Evolutionary conservation across 2,329 filamentous ascomycete genomes (phyloP).

Genomic region (Hawksworthiomyces lignivorus): DNA sequence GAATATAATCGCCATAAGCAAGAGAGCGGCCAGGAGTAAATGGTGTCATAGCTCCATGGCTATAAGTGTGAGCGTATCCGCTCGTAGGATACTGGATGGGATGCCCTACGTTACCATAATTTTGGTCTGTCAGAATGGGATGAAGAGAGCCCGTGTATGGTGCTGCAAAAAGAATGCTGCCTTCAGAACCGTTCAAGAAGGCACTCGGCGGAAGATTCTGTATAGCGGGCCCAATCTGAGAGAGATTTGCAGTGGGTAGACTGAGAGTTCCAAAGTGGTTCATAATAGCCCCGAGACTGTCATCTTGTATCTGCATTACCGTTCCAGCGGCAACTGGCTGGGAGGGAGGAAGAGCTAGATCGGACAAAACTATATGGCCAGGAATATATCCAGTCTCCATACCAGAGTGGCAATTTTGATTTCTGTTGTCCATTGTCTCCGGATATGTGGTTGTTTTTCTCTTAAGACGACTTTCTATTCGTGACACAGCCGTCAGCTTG

Average conservation of each 20-base stretch:
- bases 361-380: neutral
- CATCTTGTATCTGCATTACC: constrained; percentile 9
- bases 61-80: constrained; percentile 15
- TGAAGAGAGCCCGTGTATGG: constrained; percentile 18
- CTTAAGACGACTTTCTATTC: no score
- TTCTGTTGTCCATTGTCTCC: constrained; percentile 3
- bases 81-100: constrained; percentile 13
- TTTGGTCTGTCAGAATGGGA: constrained; percentile 19
- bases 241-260: constrained; percentile 17
- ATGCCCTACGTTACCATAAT: constrained; percentile 20
- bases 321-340: constrained; percentile 1
- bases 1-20: constrained; percentile 36
- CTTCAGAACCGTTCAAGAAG: constrained; percentile 19
- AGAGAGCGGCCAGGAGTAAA: constrained; percentile 45
- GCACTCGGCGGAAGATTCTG: constrained; percentile 18
- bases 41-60: constrained; percentile 30
- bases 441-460: constrained; percentile 5
- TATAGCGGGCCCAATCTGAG: constrained; percentile 17
- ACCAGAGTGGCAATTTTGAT: constrained; percentile 6
- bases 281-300: constrained; percentile 18
- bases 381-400: constrained; percentile 6
- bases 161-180: constrained; percentile 21
- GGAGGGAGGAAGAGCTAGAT: constrained; percentile 4
- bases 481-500: no score
- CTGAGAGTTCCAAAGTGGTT: constrained; percentile 22